phyloP scores from a whole-genome alignment of 257 asterid genomes.

The Vinca minor region DNA sequence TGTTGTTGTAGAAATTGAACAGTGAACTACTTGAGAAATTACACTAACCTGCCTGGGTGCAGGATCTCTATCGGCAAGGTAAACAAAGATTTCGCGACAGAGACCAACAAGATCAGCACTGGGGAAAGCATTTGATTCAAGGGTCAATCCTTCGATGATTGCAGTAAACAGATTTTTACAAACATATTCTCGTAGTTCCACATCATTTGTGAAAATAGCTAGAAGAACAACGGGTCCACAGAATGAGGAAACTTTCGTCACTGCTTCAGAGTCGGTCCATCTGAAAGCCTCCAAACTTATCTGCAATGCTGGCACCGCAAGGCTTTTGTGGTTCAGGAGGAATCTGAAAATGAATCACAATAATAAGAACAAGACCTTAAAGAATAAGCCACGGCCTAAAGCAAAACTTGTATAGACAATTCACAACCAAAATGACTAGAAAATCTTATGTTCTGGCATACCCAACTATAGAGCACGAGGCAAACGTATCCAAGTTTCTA shows the following conservation, averaged over 20 bases:
- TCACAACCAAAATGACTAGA: slow-evolving; percentile 9
- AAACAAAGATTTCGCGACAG: slow-evolving; percentile 74
- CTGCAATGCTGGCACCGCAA: slow-evolving; percentile 74
- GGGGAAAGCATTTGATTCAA: slow-evolving; percentile 70
- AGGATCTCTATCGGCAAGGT: slow-evolving; percentile 69
- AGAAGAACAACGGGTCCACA: slow-evolving; percentile 60
- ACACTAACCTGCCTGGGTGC: slow-evolving; percentile 78
- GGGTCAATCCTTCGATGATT: slow-evolving; percentile 71
- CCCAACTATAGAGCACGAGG: slow-evolving; percentile 77
- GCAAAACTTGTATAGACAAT: neutral
- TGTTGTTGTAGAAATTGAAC: too few species aligned
- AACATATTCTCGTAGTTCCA: slow-evolving; percentile 71
- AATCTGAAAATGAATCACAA: slow-evolving; percentile 44
- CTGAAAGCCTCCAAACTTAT: slow-evolving; percentile 69
- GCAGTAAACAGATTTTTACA: slow-evolving; percentile 81
- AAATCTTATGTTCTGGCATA: slow-evolving; percentile 37
- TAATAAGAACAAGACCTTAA: slow-evolving; percentile 13
- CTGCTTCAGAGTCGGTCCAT: slow-evolving; percentile 87
- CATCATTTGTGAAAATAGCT: slow-evolving; percentile 55
- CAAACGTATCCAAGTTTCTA: slow-evolving; percentile 49
- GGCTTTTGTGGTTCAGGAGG: slow-evolving; percentile 48
- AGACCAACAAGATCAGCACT: slow-evolving; percentile 77
- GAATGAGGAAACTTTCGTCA: slow-evolving; percentile 62
- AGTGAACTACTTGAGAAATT: slow-evolving; percentile 5
- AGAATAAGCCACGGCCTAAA: neutral